These are phyloP conservation scores for Spiromastix sp. DNA, from an alignment of 2,329 filamentous ascomycete species.

Conservation along the genomic window DNA sequence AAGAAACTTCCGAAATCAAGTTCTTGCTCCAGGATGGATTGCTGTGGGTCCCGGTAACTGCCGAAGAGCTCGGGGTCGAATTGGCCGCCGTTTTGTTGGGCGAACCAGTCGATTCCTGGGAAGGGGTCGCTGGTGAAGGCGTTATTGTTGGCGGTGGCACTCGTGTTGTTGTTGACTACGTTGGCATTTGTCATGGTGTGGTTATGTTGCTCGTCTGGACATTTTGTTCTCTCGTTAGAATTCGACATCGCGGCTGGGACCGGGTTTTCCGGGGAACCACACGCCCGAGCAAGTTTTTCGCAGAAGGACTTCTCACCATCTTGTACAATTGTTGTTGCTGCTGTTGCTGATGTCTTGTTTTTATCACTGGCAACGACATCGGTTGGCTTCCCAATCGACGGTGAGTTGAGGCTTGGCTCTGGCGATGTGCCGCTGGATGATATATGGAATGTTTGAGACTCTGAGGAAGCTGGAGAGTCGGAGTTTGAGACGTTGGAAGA, in stretches of 20 bases:
- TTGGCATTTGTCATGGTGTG: constrained; percentile 1
- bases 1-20: constrained; percentile 65
- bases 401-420: constrained; percentile 35
- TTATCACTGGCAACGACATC: too few species aligned
- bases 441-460: constrained; percentile 34
- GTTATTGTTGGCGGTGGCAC: not conserved
- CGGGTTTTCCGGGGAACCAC: constrained; percentile 35
- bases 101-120: constrained; percentile 53
- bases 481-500: constrained; percentile 30
- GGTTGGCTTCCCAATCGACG: constrained; percentile 25
- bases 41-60: constrained; percentile 83
- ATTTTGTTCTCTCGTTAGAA: constrained; percentile 17
- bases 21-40: constrained; percentile 58
- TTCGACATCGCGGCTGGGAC: constrained; percentile 26
- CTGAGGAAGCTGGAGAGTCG: constrained; percentile 39
- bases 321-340: too few species aligned
- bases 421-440: constrained; percentile 43
- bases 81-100: constrained; percentile 69
- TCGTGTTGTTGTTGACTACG: constrained; percentile 1
- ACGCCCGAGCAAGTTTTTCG: constrained; percentile 34
- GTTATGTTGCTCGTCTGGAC: constrained; percentile 1
- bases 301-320: constrained; percentile 37
- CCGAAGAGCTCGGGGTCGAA: constrained; percentile 90
- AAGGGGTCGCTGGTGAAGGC: constrained; percentile 9
- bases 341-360: too few species aligned